Percentiles rank a stretch among this genome's conserved stretches.
Evolutionary conservation across 129 eudicot genomes (phyloP).

Genomic region (Logfia minima): DNA sequence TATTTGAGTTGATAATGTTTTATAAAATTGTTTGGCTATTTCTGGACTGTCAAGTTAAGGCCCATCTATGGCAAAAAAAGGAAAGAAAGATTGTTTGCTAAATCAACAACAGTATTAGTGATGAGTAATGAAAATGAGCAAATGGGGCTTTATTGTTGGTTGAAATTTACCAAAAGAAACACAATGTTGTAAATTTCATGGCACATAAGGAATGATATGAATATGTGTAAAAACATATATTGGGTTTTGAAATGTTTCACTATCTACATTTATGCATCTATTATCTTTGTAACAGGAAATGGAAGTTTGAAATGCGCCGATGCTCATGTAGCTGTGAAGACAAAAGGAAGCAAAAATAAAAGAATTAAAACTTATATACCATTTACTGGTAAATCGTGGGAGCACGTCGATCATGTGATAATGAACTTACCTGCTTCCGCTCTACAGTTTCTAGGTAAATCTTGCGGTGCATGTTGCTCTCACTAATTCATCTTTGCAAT

Average conservation of each 20-base stretch:
- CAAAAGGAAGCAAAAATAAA: constrained; percentile 57
- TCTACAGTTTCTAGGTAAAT: constrained; percentile 75
- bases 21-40: not conserved
- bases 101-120: not conserved
- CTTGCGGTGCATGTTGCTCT: not conserved
- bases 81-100: not conserved
- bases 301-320: constrained; percentile 30
- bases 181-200: not conserved
- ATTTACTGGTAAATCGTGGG: constrained; percentile 68
- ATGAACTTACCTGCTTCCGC: constrained; percentile 99
- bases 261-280: not conserved
- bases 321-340: constrained; percentile 46
- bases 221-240: not conserved
- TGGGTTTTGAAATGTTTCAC: constrained; percentile 8
- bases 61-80: not conserved
- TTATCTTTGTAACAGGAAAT: constrained; percentile 34
- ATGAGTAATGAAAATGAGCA: not conserved
- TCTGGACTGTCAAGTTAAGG: constrained; percentile 10
- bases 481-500: not conserved
- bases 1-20: not conserved
- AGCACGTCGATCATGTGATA: constrained; percentile 89
- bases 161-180: not conserved
- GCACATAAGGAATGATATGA: not conserved
- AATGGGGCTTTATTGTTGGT: not conserved
- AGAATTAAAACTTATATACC: constrained; percentile 49